Percentiles rank a stretch among this genome's conserved stretches.
These are phyloP conservation scores for Trichosporon sp. DNA, from an alignment of 1,284 basidiomycete species.

Conservation along the genomic window DNA sequence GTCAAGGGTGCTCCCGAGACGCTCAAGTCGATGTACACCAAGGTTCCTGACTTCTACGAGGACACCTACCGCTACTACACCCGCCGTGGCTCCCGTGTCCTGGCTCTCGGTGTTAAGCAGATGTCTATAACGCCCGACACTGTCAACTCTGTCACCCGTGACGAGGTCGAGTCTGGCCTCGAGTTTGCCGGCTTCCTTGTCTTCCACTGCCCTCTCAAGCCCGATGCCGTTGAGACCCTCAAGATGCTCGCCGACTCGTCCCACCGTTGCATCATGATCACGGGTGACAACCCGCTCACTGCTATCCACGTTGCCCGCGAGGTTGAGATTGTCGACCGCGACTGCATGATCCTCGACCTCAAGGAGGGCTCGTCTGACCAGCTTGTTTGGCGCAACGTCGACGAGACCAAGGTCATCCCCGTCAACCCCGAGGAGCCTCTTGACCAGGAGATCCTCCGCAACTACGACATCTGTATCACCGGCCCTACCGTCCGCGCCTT, in stretches of 20 bases:
- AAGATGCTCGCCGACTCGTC: slow-evolving; percentile 92
- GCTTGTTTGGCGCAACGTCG: slow-evolving; percentile 86
- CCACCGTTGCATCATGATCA: slow-evolving; percentile 97
- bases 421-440: slow-evolving; percentile 71
- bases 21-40: slow-evolving; percentile 73
- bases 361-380: slow-evolving; percentile 72
- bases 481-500: slow-evolving; percentile 84
- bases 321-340: slow-evolving; percentile 91
- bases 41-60: slow-evolving; percentile 73
- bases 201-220: slow-evolving; percentile 91
- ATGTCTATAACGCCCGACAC: slow-evolving; percentile 65
- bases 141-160: slow-evolving; percentile 75
- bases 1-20: slow-evolving; percentile 96
- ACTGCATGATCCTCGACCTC: slow-evolving; percentile 82
- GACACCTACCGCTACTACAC: slow-evolving; percentile 91
- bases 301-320: slow-evolving; percentile 88
- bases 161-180: slow-evolving; percentile 69
- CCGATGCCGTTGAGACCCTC: slow-evolving; percentile 79
- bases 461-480: slow-evolving; percentile 91
- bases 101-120: slow-evolving; percentile 81
- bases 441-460: slow-evolving; percentile 66
- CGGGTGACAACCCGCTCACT: slow-evolving; percentile 91
- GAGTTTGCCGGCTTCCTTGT: slow-evolving; percentile 86
- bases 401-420: slow-evolving; percentile 77
- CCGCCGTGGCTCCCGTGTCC: slow-evolving; percentile 78